Percentiles rank a stretch among this genome's conserved stretches.
These are phyloP conservation scores for Cucurbita pepo DNA, from an alignment of 306 rosid species.

Conservation along the genomic window DNA sequence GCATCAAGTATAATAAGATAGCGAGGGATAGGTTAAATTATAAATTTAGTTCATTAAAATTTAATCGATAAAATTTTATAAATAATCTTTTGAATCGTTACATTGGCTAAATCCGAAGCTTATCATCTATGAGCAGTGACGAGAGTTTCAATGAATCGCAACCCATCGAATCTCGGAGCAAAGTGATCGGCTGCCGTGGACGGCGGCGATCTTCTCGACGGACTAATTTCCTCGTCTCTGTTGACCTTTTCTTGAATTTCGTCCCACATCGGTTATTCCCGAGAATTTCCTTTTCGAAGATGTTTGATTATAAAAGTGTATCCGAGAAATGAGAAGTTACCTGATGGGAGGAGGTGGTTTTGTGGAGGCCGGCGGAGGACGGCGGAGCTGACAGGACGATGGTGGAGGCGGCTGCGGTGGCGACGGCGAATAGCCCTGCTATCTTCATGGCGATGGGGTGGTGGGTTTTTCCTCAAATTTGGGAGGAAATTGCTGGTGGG, in stretches of 20 bases:
- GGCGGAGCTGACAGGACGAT: constrained; percentile 11
- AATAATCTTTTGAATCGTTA: too few relatives aligned
- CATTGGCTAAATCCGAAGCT: not conserved
- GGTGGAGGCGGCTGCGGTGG: constrained; percentile 30
- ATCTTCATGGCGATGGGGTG: constrained; percentile 18
- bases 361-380: constrained; percentile 3
- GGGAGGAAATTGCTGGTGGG: constrained; percentile 5
- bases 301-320: not conserved
- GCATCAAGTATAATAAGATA: too few relatives aligned
- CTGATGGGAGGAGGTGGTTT: constrained; percentile 12
- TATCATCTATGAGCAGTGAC: constrained; percentile 32
- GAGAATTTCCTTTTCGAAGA: not conserved
- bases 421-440: constrained; percentile 18
- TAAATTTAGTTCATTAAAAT: too few relatives aligned
- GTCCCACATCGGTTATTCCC: not conserved
- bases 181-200: constrained; percentile 14
- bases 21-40: too few relatives aligned
- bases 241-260: constrained; percentile 10
- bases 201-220: not conserved
- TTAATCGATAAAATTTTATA: too few relatives aligned
- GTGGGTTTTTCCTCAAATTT: not conserved
- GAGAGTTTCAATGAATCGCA: constrained; percentile 40
- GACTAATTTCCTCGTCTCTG: constrained; percentile 2
- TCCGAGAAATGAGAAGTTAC: not conserved
- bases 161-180: constrained; percentile 34